phyloP scores from a whole-genome alignment of 148 eudicot species.

The Talinum fruticosum region DNA sequence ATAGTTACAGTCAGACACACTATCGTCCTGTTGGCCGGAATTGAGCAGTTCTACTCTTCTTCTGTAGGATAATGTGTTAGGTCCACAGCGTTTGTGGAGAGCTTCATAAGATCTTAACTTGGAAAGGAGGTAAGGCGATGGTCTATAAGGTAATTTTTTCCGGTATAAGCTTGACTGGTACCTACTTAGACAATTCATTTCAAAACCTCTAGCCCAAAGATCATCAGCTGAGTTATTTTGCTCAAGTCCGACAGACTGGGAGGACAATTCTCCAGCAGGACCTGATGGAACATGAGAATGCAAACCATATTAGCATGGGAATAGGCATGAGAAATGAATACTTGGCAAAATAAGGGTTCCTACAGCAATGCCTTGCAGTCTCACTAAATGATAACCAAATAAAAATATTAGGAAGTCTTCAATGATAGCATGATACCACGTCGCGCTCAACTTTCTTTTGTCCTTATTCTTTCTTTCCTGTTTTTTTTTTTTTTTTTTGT shows the following conservation, averaged over 20 bases:
- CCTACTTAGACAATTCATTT: slow-evolving; percentile 48
- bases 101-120: slow-evolving; percentile 61
- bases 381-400: too few species aligned
- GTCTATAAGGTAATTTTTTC: slow-evolving; percentile 30
- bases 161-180: slow-evolving; percentile 39
- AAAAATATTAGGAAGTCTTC: too few species aligned
- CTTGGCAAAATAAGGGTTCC: too few species aligned
- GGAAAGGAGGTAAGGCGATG: slow-evolving; percentile 49
- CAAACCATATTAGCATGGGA: too few species aligned
- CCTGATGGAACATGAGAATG: background rate
- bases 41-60: slow-evolving; percentile 16
- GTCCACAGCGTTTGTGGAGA: slow-evolving; percentile 61
- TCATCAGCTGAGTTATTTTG: slow-evolving; percentile 29
- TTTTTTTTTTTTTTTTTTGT: too few species aligned
- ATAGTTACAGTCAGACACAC: slow-evolving; percentile 46
- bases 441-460: too few species aligned
- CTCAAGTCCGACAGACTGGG: background rate
- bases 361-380: too few species aligned
- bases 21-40: background rate
- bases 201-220: slow-evolving; percentile 37
- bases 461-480: too few species aligned
- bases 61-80: slow-evolving; percentile 45
- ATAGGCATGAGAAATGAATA: too few species aligned
- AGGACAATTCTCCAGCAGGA: background rate
- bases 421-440: too few species aligned